Base-by-base conservation (phyloP, 306 rosid genomes). In the Vicia sativa region DNA sequence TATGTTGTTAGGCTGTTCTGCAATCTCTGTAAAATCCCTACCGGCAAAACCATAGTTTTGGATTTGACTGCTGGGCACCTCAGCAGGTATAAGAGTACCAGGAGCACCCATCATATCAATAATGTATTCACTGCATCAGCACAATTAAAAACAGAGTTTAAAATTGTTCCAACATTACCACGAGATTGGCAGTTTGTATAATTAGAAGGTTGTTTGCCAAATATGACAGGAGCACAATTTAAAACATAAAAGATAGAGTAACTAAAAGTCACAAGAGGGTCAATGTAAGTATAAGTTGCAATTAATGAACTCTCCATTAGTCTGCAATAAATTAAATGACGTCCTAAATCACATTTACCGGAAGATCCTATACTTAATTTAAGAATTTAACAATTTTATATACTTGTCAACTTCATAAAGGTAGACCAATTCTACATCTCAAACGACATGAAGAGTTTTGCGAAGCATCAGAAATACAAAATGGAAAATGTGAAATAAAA, bases 101-200 rank as follows among this genome's bases (percentile, higher is more conserved):
- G 99, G 99, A 72, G 99, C 97, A 74, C 99, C 99, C 99, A 93
- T 93, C 79, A 93, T 80, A 82, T 93, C 99, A 67, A 93, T 82
- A 50, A 93, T 93, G 79, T 88, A 93, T 82, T 95, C 99, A 82
- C 99, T 95, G 92, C 92, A 88, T 56, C 67, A 65, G 56, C 23
- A 61, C 31, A 78, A 77, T 29, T 78, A 80, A 68, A 56, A 66
- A 63, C n/a, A 65, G 67, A 63, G 56, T 39, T 43, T 68, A 39
- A 57, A 73, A 77, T 49, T 46, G 44, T 75, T 62, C 37, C 44
- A 43, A 39, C 18, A 44, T 61, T 64, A 65, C 10, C 31, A 28
- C 76, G 62, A 79, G 66, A 77, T 12, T 31, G 28, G 49, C 39
- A 26, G 35, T 54, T 64, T 59, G 15, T 54, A 37, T 76, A 49